These are phyloP conservation scores for Erodium maritimum DNA, from an alignment of 345 rosid genomes.

Conservation along the genomic window DNA sequence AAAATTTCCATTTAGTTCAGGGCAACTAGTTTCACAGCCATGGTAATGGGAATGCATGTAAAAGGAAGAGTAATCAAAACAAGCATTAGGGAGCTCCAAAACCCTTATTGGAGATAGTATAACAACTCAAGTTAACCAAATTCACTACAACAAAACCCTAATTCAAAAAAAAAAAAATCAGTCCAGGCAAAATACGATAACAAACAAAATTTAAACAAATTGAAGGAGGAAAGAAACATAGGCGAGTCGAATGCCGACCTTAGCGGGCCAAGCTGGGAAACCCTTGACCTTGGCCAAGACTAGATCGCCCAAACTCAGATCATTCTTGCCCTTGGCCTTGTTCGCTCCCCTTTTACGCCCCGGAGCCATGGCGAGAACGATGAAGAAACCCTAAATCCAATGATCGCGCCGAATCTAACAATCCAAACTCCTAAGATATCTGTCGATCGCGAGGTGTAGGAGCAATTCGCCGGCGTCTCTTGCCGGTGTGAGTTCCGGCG, in stretches of 20 bases:
- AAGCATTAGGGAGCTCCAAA: too few species aligned
- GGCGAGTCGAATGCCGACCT: slow-evolving; percentile 32
- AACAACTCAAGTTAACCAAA: too few species aligned
- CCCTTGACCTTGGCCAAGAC: slow-evolving; percentile 98
- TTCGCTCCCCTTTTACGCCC: slow-evolving; percentile 68
- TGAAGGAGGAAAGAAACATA: background rate
- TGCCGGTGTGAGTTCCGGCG: slow-evolving; percentile 22
- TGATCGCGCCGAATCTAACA: background rate
- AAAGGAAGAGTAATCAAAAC: background rate
- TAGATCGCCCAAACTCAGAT: slow-evolving; percentile 82
- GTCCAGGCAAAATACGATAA: too few species aligned
- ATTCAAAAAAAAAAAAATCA: too few species aligned
- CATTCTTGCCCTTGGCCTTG: slow-evolving; percentile 42
- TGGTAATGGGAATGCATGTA: background rate
- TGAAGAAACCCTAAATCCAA: background rate
- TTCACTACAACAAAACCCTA: too few species aligned
- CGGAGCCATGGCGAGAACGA: slow-evolving; percentile 39
- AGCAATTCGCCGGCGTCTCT: background rate
- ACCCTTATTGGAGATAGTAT: too few species aligned
- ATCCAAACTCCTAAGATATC: slow-evolving; percentile 6
- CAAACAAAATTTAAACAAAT: too few species aligned
- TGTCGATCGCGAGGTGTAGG: background rate
- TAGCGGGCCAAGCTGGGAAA: slow-evolving; percentile 94
- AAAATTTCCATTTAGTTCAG: too few species aligned
- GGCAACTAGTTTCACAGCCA: too few species aligned